Conservation (phyloP, 208 protist genomes). For the Leishmania amazonensis region DNA sequence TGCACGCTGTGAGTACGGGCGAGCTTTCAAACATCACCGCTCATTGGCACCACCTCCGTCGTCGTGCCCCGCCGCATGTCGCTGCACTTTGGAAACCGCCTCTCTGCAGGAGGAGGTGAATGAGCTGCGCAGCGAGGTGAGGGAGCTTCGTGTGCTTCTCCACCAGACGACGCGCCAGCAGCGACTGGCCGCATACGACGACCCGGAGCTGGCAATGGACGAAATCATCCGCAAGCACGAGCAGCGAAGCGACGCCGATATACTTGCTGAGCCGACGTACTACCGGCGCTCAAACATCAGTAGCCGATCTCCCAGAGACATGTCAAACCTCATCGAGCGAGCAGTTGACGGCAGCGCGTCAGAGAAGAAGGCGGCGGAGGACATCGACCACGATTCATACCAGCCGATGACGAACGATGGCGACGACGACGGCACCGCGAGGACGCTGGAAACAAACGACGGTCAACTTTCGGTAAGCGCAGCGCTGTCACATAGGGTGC, state of each 20-base stretch:
- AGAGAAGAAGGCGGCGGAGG: constrained; percentile 16
- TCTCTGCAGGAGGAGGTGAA: constrained; percentile 37
- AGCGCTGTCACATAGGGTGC: not conserved
- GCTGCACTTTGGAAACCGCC: constrained; percentile 22
- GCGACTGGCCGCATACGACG: constrained; percentile 28
- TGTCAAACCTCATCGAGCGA: constrained; percentile 16
- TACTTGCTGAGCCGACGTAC: not conserved
- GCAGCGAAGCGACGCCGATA: not conserved
- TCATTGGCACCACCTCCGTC: not conserved
- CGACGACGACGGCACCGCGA: not conserved
- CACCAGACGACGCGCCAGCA: constrained; percentile 30
- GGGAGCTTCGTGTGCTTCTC: constrained; percentile 45
- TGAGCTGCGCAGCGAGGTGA: constrained; percentile 35
- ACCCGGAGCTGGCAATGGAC: constrained; percentile 54
- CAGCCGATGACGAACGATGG: not conserved
- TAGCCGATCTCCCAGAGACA: constrained; percentile 23
- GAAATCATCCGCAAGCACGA: constrained; percentile 45
- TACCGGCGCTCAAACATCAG: not conserved
- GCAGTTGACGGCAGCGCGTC: constrained; percentile 5
- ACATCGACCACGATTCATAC: not conserved
- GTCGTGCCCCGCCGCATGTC: not conserved
- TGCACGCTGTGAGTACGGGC: constrained; percentile 51
- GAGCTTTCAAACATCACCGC: constrained; percentile 30
- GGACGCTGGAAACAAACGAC: not conserved
- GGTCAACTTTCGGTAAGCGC: not conserved